These are phyloP conservation scores for Nicotiana obtusifolia DNA, from an alignment of 257 asterid genomes.

Conservation along the genomic window DNA sequence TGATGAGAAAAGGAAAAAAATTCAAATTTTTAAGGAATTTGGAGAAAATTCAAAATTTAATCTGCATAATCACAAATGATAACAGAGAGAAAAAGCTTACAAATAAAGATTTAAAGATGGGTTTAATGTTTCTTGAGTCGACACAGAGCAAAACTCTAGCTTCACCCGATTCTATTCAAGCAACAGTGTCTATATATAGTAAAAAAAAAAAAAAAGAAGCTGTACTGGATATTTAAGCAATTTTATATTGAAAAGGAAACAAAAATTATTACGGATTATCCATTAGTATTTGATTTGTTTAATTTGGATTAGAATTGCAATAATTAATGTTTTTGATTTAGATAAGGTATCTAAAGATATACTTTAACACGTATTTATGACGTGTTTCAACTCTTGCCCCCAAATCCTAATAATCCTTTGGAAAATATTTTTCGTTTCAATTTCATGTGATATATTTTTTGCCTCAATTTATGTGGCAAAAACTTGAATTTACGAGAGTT, in stretches of 20 bases:
- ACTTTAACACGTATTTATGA: background rate
- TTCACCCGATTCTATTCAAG: background rate
- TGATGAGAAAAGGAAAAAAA: too few relatives aligned
- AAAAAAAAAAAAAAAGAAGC: background rate
- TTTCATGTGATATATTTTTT: too few relatives aligned
- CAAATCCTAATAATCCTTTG: too few relatives aligned
- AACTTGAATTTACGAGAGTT: too few relatives aligned
- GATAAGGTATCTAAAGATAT: constrained; percentile 1
- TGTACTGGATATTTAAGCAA: background rate
- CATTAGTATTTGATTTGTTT: background rate
- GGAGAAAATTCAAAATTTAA: background rate
- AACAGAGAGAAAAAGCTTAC: background rate
- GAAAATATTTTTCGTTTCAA: too few relatives aligned
- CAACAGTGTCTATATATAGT: background rate
- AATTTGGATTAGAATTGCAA: background rate
- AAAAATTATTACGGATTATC: background rate
- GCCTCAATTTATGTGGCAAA: too few relatives aligned
- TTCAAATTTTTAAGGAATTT: background rate
- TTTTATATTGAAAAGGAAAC: background rate
- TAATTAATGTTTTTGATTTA: background rate
- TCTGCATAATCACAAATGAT: background rate
- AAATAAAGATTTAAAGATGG: background rate
- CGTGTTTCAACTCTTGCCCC: background rate
- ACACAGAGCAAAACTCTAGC: background rate
- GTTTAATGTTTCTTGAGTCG: background rate